A percentile compares a stretch with the other conserved stretches of the same genome.
These are phyloP conservation scores for Vigna hirtella DNA, from an alignment of 306 rosid genomes.

Conservation along the genomic window DNA sequence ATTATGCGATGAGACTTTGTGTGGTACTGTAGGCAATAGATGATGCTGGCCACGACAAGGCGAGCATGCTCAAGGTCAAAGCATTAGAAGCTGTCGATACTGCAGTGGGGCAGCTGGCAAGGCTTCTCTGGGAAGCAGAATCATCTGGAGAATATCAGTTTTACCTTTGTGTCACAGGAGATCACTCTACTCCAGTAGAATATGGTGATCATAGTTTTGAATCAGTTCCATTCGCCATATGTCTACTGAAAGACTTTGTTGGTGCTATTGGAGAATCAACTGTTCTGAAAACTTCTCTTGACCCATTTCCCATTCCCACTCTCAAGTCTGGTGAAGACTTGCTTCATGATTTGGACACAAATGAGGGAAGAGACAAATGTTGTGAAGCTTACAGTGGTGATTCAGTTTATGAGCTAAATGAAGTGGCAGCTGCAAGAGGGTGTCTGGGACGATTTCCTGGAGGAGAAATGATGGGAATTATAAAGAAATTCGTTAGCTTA, in stretches of 20 bases:
- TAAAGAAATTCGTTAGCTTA: conserved; percentile 65
- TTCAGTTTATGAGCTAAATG: conserved; percentile 73
- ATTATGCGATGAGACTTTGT: conserved; percentile 26
- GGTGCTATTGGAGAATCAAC: conserved; percentile 70
- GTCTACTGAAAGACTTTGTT: conserved; percentile 77
- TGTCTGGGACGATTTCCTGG: conserved; percentile 95
- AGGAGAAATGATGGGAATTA: conserved; percentile 94
- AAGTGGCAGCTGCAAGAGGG: conserved; percentile 83
- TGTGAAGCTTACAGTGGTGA: conserved; percentile 64
- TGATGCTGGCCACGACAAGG: conserved; percentile 97
- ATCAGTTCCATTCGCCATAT: conserved; percentile 83
- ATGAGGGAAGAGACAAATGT: conserved; percentile 45
- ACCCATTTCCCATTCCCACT: conserved; percentile 86
- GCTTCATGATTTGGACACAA: conserved; percentile 40
- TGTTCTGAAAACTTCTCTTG: conserved; percentile 56
- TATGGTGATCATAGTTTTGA: conserved; percentile 99
- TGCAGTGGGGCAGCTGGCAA: conserved; percentile 84
- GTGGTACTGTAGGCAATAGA: conserved; percentile 83
- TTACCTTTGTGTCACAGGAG: conserved; percentile 83
- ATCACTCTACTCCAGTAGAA: conserved; percentile 97
- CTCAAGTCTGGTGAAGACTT: conserved; percentile 63
- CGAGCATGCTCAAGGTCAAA: conserved; percentile 79
- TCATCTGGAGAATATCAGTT: conserved; percentile 67
- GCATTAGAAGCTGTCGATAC: conserved; percentile 89
- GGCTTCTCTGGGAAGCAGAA: conserved; percentile 91